These are phyloP conservation scores for Aspergillus nanangensis DNA, from an alignment of 495 filamentous ascomycete species.

Conservation along the genomic window DNA sequence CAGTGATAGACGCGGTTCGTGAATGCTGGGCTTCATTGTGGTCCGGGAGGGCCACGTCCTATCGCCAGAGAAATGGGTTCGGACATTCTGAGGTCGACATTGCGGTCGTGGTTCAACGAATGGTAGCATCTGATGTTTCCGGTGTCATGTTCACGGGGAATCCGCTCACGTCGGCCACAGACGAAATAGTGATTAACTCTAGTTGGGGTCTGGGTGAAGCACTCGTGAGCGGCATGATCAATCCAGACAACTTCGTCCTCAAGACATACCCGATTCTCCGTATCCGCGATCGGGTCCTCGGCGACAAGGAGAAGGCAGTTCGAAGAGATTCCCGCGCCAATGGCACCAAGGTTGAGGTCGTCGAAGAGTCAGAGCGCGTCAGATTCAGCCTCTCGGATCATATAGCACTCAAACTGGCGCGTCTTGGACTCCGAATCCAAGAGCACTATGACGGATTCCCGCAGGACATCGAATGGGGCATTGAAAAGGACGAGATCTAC, in stretches of 20 bases:
- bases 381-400: too few relatives aligned
- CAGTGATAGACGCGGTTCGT: constrained; percentile 23
- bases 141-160: constrained; percentile 37
- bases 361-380: too few relatives aligned
- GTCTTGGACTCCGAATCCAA: too few relatives aligned
- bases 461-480: too few relatives aligned
- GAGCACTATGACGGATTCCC: too few relatives aligned
- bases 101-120: constrained; percentile 30
- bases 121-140: constrained; percentile 32
- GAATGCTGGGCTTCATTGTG: constrained; percentile 33
- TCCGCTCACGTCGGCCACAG: constrained; percentile 31
- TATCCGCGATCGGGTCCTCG: too few relatives aligned
- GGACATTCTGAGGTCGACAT: constrained; percentile 27
- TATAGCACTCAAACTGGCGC: too few relatives aligned
- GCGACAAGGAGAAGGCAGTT: too few relatives aligned
- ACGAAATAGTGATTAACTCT: constrained; percentile 32
- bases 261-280: too few relatives aligned
- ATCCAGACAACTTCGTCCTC: constrained; percentile 37
- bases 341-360: too few relatives aligned
- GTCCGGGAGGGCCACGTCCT: constrained; percentile 31
- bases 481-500: too few relatives aligned
- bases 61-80: constrained; percentile 30
- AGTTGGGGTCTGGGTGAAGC: constrained; percentile 35
- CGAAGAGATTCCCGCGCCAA: too few relatives aligned
- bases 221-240: constrained; percentile 30